phyloP scores from a whole-genome alignment of 352 stramenopile genomes.

The Bremia lactucae region DNA sequence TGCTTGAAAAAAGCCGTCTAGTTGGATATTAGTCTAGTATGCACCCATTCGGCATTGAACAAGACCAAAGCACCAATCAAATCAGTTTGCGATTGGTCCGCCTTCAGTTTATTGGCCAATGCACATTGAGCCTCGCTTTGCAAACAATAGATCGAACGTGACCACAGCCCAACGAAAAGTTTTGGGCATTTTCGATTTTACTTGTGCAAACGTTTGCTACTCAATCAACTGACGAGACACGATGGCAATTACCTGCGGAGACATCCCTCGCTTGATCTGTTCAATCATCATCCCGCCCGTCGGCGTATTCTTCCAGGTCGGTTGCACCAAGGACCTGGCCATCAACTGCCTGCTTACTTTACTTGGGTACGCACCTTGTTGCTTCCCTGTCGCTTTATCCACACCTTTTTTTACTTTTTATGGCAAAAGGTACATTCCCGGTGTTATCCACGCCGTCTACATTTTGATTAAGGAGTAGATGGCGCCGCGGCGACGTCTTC shows the following conservation, averaged over 20 bases:
- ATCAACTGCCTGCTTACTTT: conserved; percentile 67
- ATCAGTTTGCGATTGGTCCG: too few relatives aligned
- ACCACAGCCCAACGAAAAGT: too few relatives aligned
- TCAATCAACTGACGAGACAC: conserved; percentile 1
- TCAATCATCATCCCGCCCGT: conserved; percentile 53
- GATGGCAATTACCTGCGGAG: conserved; percentile 57
- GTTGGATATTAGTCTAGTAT: too few relatives aligned
- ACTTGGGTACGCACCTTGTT: conserved; percentile 23
- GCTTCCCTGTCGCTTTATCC: not conserved
- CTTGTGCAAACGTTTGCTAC: conserved; percentile 4
- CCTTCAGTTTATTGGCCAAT: conserved; percentile 3
- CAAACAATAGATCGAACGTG: too few relatives aligned
- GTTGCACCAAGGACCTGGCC: conserved; percentile 46
- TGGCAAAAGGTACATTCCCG: conserved; percentile 41
- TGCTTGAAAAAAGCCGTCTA: too few relatives aligned
- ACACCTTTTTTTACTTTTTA: conserved; percentile 3
- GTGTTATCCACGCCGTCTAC: conserved; percentile 65
- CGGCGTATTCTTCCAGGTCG: conserved; percentile 50
- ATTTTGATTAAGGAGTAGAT: conserved; percentile 61
- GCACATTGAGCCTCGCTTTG: too few relatives aligned
- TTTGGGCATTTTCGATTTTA: conserved; percentile 27
- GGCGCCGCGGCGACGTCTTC: conserved; percentile 13
- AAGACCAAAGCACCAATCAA: too few relatives aligned
- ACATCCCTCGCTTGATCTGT: conserved; percentile 60
- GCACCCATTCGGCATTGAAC: too few relatives aligned